These are phyloP conservation scores for Diphasiastrum complanatum DNA, from an alignment of 83 land plant species.

Conservation along the genomic window DNA sequence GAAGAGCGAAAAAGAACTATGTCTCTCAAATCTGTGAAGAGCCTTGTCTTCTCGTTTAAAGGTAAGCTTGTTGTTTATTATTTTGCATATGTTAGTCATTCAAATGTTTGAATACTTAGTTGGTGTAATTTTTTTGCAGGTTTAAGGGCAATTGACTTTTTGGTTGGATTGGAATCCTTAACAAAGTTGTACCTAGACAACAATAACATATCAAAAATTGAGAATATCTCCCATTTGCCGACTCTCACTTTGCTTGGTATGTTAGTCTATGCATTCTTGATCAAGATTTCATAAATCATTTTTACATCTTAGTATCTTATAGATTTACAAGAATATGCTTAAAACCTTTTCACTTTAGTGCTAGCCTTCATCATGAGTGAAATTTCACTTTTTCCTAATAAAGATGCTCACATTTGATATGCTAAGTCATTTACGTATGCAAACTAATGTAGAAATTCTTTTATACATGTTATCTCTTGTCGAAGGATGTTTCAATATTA, in stretches of 20 bases:
- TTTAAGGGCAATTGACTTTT: constrained; percentile 14
- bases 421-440: too few species aligned
- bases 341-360: too few species aligned
- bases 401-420: too few species aligned
- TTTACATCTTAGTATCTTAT: too few species aligned
- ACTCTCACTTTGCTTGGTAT: constrained; percentile 20
- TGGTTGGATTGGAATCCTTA: constrained; percentile 17
- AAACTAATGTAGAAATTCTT: too few species aligned
- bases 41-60: constrained; percentile 23
- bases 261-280: too few species aligned
- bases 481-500: too few species aligned
- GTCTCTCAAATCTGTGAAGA: constrained; percentile 19
- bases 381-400: too few species aligned
- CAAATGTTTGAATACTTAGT: background rate
- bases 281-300: too few species aligned
- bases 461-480: too few species aligned
- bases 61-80: background rate
- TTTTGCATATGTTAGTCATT: background rate
- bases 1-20: constrained; percentile 24
- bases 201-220: constrained; percentile 16
- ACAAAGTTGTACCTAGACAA: constrained; percentile 25
- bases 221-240: constrained; percentile 12
- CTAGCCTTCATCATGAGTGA: too few species aligned
- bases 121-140: constrained; percentile 1
- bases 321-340: too few species aligned